Evolutionary conservation across 2,329 filamentous ascomycete species (phyloP).

Genomic region (Cadophora luteo-olivacea): DNA sequence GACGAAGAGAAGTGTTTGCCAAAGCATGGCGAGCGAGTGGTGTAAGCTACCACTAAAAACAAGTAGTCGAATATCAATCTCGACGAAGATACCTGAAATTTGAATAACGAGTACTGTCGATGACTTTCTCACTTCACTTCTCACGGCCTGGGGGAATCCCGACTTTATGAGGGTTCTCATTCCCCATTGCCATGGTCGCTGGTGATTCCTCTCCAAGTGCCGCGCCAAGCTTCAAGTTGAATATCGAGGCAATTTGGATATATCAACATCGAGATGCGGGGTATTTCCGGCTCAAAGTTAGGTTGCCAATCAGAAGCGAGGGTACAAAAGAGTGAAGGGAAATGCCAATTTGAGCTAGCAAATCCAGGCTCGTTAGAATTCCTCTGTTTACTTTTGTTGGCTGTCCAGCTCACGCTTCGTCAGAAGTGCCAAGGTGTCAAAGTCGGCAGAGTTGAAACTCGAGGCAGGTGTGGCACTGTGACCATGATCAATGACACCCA

Average conservation of each 20-base stretch:
- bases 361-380: neutral
- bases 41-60: neutral
- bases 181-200: constrained; percentile 3
- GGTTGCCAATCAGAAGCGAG: neutral
- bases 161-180: neutral
- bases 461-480: no score
- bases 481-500: no score
- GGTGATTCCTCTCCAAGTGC: neutral
- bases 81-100: neutral
- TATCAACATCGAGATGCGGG: constrained; percentile 2
- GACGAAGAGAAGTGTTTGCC: neutral
- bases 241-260: constrained; percentile 8
- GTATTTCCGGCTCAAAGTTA: neutral
- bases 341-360: neutral
- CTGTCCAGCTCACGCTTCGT: no score
- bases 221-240: neutral
- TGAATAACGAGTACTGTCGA: neutral
- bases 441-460: no score
- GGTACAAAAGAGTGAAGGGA: neutral
- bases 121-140: neutral
- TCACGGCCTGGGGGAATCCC: neutral
- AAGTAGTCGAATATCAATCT: neutral
- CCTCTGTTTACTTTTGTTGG: neutral
- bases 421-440: no score
- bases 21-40: neutral